Percentiles rank a stretch among this genome's conserved stretches.
Evolutionary conservation across 2,329 filamentous ascomycete genomes (phyloP).

Genomic region (Xenoacremonium recifei): DNA sequence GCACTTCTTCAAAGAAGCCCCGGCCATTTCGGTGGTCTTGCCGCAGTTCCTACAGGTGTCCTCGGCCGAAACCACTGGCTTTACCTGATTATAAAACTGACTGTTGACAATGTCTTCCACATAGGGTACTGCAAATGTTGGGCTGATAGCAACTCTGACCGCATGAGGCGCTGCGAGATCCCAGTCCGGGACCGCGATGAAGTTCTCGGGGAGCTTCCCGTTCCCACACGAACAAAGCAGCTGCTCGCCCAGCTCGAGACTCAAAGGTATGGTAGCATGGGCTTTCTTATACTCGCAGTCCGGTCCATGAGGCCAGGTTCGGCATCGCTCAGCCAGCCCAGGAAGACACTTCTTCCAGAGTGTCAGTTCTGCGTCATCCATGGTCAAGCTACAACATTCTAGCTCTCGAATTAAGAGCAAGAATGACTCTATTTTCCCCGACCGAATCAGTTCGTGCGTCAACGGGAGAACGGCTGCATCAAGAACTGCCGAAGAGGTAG

Average conservation of each 20-base stretch:
- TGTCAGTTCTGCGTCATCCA: slow-evolving; percentile 56
- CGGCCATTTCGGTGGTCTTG: slow-evolving; percentile 26
- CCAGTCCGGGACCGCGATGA: slow-evolving; percentile 41
- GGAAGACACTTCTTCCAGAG: slow-evolving; percentile 48
- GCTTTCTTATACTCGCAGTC: slow-evolving; percentile 42
- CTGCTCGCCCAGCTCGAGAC: slow-evolving; percentile 31
- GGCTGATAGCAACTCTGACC: slow-evolving; percentile 59
- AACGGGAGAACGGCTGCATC: slow-evolving; percentile 48
- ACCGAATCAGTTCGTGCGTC: slow-evolving; percentile 33
- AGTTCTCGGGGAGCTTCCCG: slow-evolving; percentile 40
- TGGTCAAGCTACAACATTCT: slow-evolving; percentile 37
- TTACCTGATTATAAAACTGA: slow-evolving; percentile 10
- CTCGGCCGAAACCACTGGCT: slow-evolving; percentile 1
- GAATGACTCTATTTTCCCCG: slow-evolving; percentile 35
- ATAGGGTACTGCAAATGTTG: slow-evolving; percentile 44
- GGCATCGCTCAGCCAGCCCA: slow-evolving; percentile 45
- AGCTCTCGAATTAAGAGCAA: slow-evolving; percentile 35
- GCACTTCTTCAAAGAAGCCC: slow-evolving; percentile 42
- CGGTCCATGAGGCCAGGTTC: slow-evolving; percentile 43
- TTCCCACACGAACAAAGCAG: slow-evolving; percentile 47
- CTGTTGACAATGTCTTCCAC: slow-evolving; percentile 40
- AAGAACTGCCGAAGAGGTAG: slow-evolving; percentile 40
- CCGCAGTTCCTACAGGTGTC: slow-evolving; percentile 39
- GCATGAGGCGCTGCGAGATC: slow-evolving; percentile 40
- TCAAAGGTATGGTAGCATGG: slow-evolving; percentile 38